phyloP scores from a whole-genome alignment of 1,284 basidiomycete genomes.

The Tilletiopsis washingtonensis region DNA sequence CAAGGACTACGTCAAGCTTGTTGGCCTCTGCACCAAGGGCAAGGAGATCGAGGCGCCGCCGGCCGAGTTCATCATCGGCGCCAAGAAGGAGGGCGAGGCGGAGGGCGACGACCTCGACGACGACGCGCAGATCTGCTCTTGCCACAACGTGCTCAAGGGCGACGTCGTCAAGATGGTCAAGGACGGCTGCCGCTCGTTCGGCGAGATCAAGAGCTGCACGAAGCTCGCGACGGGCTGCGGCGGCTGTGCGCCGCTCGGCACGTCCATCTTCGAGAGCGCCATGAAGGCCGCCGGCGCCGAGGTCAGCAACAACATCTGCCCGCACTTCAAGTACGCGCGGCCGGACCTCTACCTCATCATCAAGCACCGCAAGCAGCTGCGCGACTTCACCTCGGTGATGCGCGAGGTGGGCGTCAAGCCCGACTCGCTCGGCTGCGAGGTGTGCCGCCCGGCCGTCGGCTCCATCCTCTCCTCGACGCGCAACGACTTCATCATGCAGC shows the following conservation, averaged over 20 bases:
- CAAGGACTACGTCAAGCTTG: conserved; percentile 63
- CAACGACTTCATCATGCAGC: conserved; percentile 63
- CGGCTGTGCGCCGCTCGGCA: conserved; percentile 60
- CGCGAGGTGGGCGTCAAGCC: conserved; percentile 53
- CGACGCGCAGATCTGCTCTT: conserved; percentile 64
- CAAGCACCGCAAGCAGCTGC: conserved; percentile 62
- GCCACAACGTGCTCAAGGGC: conserved; percentile 64
- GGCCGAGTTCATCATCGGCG: conserved; percentile 62
- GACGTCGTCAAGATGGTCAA: conserved; percentile 56
- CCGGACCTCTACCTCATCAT: conserved; percentile 63
- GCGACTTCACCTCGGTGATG: conserved; percentile 58
- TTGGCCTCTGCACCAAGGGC: conserved; percentile 66
- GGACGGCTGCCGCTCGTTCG: conserved; percentile 54
- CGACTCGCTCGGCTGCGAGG: conserved; percentile 61
- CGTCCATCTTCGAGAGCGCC: conserved; percentile 58
- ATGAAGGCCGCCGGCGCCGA: conserved; percentile 63
- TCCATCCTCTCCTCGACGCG: conserved; percentile 62
- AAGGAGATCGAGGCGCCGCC: conserved; percentile 62
- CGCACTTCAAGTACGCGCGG: conserved; percentile 63
- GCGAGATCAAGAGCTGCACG: conserved; percentile 60
- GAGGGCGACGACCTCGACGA: conserved; percentile 63
- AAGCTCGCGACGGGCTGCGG: conserved; percentile 67
- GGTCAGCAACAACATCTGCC: conserved; percentile 60
- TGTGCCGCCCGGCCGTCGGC: conserved; percentile 65
- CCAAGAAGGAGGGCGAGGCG: conserved; percentile 54